Evolutionary conservation across 2,329 filamentous ascomycete genomes (phyloP).

Genomic region (Colletotrichum limetticola): DNA sequence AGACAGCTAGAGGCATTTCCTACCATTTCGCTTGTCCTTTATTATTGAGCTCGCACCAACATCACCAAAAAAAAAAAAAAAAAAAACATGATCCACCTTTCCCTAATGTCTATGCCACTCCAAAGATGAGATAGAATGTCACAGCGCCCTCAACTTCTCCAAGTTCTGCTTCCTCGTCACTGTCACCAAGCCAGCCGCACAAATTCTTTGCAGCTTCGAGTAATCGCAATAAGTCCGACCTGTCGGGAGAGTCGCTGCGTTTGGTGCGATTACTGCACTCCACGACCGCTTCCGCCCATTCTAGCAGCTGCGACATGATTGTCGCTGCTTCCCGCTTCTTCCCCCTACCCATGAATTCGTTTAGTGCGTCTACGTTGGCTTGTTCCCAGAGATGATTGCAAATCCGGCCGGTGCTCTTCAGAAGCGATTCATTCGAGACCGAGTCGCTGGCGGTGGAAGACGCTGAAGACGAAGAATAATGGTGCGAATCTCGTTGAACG

Average conservation of each 20-base stretch:
- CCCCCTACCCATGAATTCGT: conserved; percentile 40
- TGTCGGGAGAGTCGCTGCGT: neutral
- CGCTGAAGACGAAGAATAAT: neutral
- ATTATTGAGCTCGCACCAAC: neutral
- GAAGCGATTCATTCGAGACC: conserved; percentile 39
- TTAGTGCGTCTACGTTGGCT: conserved; percentile 42
- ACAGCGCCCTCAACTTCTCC: neutral
- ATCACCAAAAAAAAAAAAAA: neutral
- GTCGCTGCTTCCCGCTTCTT: conserved; percentile 39
- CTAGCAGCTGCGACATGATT: conserved; percentile 43
- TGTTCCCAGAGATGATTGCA: conserved; percentile 45
- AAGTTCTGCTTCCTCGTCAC: neutral
- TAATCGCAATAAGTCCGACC: neutral
- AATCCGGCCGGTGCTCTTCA: conserved; percentile 44
- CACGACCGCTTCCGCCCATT: conserved; percentile 44
- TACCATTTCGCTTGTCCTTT: neutral
- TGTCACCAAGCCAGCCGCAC: conserved; percentile 40
- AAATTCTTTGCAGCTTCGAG: conserved; percentile 39
- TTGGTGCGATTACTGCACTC: neutral
- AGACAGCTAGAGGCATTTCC: neutral
- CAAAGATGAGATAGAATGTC: neutral
- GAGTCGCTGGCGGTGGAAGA: neutral
- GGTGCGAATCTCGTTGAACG: neutral
- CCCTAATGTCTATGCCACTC: neutral
- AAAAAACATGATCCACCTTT: neutral